These are phyloP conservation scores for Lodderomyces metapsilosis DNA, from an alignment of 1,139 yeast species.

Conservation along the genomic window DNA sequence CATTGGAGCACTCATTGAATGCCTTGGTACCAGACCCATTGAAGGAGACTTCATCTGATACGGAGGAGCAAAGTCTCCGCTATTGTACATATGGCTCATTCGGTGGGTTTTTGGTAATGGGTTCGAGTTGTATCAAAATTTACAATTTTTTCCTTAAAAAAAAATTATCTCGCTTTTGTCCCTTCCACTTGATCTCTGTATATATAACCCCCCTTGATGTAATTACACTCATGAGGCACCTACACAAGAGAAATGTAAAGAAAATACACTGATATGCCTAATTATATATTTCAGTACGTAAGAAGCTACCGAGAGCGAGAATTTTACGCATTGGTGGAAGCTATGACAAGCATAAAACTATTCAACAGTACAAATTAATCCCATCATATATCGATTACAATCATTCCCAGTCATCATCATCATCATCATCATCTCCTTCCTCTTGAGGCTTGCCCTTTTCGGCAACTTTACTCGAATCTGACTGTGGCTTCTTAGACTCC, in stretches of 20 bases:
- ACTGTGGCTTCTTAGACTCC: neutral
- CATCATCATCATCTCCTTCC: constrained; percentile 33
- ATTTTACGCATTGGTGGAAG: too few relatives aligned
- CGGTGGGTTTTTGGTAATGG: neutral
- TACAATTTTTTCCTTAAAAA: constrained; percentile 1
- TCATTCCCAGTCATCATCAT: constrained; percentile 57
- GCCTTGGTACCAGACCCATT: constrained; percentile 5
- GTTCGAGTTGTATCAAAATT: neutral
- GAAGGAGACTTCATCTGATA: constrained; percentile 10
- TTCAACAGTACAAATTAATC: too few relatives aligned
- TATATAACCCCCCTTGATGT: too few relatives aligned
- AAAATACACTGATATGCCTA: too few relatives aligned
- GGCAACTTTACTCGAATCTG: neutral
- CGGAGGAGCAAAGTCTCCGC: constrained; percentile 6
- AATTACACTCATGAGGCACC: too few relatives aligned
- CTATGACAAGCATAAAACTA: too few relatives aligned
- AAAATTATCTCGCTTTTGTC: too few relatives aligned
- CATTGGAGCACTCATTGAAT: constrained; percentile 5
- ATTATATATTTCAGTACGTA: too few relatives aligned
- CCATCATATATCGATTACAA: too few relatives aligned
- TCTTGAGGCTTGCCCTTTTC: constrained; percentile 4
- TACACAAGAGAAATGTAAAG: too few relatives aligned
- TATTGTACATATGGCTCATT: constrained; percentile 4
- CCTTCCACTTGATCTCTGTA: too few relatives aligned
- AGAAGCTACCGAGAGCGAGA: too few relatives aligned